Base-by-base conservation (phyloP, 495 filamentous ascomycete genomes). In the Annulohypoxylon moriforme region DNA sequence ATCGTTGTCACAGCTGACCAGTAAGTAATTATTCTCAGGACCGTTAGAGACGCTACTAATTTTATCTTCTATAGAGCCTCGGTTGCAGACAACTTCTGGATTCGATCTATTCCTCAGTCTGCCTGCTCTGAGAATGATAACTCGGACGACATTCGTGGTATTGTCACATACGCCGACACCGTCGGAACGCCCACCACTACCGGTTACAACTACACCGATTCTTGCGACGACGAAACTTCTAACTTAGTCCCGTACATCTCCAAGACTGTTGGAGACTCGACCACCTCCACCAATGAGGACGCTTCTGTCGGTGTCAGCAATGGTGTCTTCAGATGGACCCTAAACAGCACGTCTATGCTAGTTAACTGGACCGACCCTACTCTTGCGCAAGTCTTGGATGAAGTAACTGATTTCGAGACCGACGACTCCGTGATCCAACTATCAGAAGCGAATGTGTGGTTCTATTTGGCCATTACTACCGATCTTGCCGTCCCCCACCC, bases 1-100 rank as follows among this genome's bases (percentile, higher is more conserved):
- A 76, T 92, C 13, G 82, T 93, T 44, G 82, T 92, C 24, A 83
- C 80, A 36, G 90, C 89, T 10, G 80, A 89, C 64, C 81, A 86
- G 69, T 40, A 47, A 59, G 69, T 67, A 36, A 8, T 11, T 36
- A 8, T 50, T 25, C 1, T 50, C 3, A 50, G 5, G 18, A 13
- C 18, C 25, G 1, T 52, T 16, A 18, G 16, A 16, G 6, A 11
- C 1, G 36, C 34, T 22, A 11, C 53, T 65, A 46, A 58, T 34
- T 22, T n/a, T 13, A 7, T n/a, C 38, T 33, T 11, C 27, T 65
- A 33, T 24, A 72, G 69, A 58, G 65, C 61, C 20, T 55, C 60
- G 1, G 62, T 66, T 46, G 68, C 76, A 29, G 80, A 76, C 14
- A 83, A 84, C 63, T 92, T 88, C 74, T 92, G 90, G 90, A 83